Evolutionary conservation across 768 basidiomycete genomes (phyloP).

Genomic region (Xerocomellus amylosporus): DNA sequence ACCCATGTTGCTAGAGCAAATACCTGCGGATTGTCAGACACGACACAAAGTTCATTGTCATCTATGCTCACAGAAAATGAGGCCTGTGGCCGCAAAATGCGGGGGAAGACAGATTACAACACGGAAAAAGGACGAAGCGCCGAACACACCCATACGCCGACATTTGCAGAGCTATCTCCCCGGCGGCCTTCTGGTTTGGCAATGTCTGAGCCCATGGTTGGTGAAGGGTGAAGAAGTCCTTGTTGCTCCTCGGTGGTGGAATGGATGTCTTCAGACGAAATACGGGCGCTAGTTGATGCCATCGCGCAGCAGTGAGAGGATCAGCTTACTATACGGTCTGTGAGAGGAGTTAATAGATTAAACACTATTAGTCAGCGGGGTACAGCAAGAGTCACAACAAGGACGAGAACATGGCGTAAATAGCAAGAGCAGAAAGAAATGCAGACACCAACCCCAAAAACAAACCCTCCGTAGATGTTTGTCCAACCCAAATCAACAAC

Average conservation of each 20-base stretch:
- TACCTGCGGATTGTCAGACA: conserved; percentile 32
- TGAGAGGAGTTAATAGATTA: conserved; percentile 11
- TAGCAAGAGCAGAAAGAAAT: conserved; percentile 11
- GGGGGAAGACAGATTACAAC: background rate
- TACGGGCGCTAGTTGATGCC: background rate
- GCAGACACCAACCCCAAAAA: conserved; percentile 17
- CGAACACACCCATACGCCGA: conserved; percentile 37
- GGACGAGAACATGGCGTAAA: conserved; percentile 14
- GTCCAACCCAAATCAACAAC: background rate
- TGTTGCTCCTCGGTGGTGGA: conserved; percentile 14
- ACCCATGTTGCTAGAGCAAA: conserved; percentile 45
- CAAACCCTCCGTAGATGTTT: conserved; percentile 15
- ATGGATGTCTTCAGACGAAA: background rate
- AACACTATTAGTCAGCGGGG: conserved; percentile 25
- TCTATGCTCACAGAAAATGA: conserved; percentile 18
- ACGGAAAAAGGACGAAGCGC: background rate
- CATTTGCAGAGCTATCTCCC: conserved; percentile 37
- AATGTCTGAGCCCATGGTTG: conserved; percentile 26
- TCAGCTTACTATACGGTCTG: too few relatives aligned
- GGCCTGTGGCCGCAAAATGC: conserved; percentile 1
- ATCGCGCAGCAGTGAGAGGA: background rate
- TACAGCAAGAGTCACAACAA: conserved; percentile 25
- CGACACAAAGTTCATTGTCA: background rate
- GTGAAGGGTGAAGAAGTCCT: conserved; percentile 6
- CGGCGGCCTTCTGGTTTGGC: conserved; percentile 37